Evolutionary conservation across 495 filamentous ascomycete species (phyloP).

Genomic region (Talaromyces liani): DNA sequence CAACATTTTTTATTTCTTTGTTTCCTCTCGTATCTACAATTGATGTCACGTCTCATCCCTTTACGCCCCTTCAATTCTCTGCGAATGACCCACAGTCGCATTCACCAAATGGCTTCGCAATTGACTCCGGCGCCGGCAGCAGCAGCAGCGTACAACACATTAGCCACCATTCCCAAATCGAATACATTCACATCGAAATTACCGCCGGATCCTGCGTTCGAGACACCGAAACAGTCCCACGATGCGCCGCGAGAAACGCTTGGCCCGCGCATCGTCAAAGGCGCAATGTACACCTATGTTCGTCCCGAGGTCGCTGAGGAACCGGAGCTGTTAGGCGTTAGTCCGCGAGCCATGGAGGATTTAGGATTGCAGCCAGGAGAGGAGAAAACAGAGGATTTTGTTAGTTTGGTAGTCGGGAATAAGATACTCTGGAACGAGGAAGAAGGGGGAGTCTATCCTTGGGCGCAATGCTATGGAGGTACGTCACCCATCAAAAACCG

Average conservation of each 20-base stretch:
- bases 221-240: slow-evolving; percentile 73
- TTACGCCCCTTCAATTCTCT: neutral
- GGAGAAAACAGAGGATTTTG: slow-evolving; percentile 66
- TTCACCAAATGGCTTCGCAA: slow-evolving; percentile 46
- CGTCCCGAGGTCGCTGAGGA: slow-evolving; percentile 63
- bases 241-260: slow-evolving; percentile 68
- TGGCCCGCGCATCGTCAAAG: slow-evolving; percentile 75
- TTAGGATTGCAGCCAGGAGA: slow-evolving; percentile 63
- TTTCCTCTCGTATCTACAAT: neutral
- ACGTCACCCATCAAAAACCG: slow-evolving; percentile 6
- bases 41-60: neutral
- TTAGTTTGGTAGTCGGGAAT: slow-evolving; percentile 70
- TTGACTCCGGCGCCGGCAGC: slow-evolving; percentile 26
- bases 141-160: slow-evolving; percentile 28
- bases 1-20: neutral
- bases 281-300: slow-evolving; percentile 85
- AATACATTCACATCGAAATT: slow-evolving; percentile 75
- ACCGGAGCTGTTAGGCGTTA: slow-evolving; percentile 74
- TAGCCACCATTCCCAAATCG: slow-evolving; percentile 75
- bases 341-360: slow-evolving; percentile 66
- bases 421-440: slow-evolving; percentile 54
- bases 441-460: slow-evolving; percentile 74
- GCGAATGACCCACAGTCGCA: slow-evolving; percentile 16
- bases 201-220: slow-evolving; percentile 70
- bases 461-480: slow-evolving; percentile 97